Evolutionary conservation across 306 rosid genomes (phyloP), one percentile per base, ranked within the genome.

Genomic region (Arachis stenosperma): DNA sequence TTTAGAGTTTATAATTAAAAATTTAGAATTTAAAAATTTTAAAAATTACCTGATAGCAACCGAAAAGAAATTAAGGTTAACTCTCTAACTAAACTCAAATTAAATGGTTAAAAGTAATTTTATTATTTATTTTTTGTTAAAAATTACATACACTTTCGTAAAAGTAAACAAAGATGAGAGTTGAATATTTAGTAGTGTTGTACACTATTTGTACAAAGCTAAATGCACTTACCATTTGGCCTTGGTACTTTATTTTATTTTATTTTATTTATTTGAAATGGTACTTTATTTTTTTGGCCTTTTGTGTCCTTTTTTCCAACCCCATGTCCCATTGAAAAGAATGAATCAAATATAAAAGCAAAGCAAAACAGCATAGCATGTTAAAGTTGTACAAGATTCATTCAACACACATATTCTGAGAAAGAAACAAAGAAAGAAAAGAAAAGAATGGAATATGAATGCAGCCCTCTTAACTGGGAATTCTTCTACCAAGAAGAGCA

Each of bases 391-490:
- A n/a, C 78, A 73, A 81, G 70, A 70, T 76, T 60, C 76, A 78
- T 79, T 72, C 78, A 65, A 64, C 62, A 71, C 70, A 78, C 51
- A 47, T 74, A 74, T 48, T 71, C 73, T 64, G 9, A 70, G 7
- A 63, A 40, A 41, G 65, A 67, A 68, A 53, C 27, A 22, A 22
- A 22, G 27, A 22, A 22, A 22, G 27, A 22, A 22, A 22, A 22
- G 65, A 67, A 68, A 48, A 58, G 9, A 74, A 92, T 90, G 98
- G 95, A 90, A 75, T 89, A 83, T 71, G 81, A 85, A 79, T 85
- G 92, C 69, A 71, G 58, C 68, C 85, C 95, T 76, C 77, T 83
- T 42, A 52, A 67, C 61, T 92, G 92, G 98, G 92, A 88, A 65
- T 83, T 85, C 71, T 80, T 68, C 84, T 10, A 61, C 74, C 88